A percentile compares a stretch with the other conserved stretches of the same genome.
These are phyloP conservation scores for Candida vartiovaarae DNA, from an alignment of 805 yeast species.

Conservation along the genomic window DNA sequence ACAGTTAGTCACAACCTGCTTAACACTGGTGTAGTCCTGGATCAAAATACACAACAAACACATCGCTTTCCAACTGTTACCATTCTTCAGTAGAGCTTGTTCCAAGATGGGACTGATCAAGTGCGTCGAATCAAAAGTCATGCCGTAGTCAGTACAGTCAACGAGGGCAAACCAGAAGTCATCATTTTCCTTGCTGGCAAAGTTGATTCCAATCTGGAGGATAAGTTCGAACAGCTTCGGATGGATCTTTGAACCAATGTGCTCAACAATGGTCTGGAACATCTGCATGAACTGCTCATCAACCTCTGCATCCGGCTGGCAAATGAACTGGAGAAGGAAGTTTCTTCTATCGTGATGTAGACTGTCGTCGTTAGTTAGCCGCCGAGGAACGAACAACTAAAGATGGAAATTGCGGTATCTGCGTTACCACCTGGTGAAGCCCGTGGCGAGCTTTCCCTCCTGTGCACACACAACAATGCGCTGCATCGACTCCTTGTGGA, in stretches of 20 bases:
- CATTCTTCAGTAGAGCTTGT: constrained; percentile 3
- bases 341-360: constrained; percentile 3
- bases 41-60: constrained; percentile 20
- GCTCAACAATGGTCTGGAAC: constrained; percentile 8
- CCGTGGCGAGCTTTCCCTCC: background rate
- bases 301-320: constrained; percentile 5
- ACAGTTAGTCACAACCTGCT: background rate
- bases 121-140: constrained; percentile 11
- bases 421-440: constrained; percentile 1
- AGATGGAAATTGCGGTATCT: background rate
- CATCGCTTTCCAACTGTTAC: constrained; percentile 23
- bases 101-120: constrained; percentile 7
- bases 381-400: constrained; percentile 2
- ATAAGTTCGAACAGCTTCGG: constrained; percentile 15
- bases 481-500: constrained; percentile 6
- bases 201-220: constrained; percentile 18
- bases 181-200: constrained; percentile 12
- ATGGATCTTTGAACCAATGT: constrained; percentile 9
- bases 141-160: constrained; percentile 18
- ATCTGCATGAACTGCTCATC: constrained; percentile 6
- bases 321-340: constrained; percentile 6
- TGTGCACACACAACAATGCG: constrained; percentile 1
- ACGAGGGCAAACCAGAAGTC: constrained; percentile 19
- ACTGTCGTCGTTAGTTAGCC: constrained; percentile 8
- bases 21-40: constrained; percentile 16